Evolutionary conservation across 2,329 filamentous ascomycete genomes (phyloP), one percentile per base, ranked within the genome.

Genomic region (Chaetomium globosum): DNA sequence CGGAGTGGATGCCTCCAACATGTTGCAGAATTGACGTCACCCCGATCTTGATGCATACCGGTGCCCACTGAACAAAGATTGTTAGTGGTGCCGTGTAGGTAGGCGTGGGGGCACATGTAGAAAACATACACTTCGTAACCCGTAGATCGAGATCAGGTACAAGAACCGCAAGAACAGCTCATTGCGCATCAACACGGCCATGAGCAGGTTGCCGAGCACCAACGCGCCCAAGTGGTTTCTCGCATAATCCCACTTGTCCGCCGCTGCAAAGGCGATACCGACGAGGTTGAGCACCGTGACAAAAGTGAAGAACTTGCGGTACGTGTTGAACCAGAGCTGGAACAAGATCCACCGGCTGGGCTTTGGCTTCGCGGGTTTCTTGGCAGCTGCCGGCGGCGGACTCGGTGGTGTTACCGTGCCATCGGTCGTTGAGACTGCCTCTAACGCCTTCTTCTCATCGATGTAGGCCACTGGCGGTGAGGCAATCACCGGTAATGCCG

Each of bases 1-100:
- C 77, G 0, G 77, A 78, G 68, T 79, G 77, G 39, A 79, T 78
- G 21, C 77, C 77, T 33, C 77, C 77, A n/a, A 79, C 77, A 49
- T 79, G 77, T 67, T 79, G 77, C 52, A 79, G 65, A 59, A 76
- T 69, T 4, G 77, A 79, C 10, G 75, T 77, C 2, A 73, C 76
- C 9, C 69, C 75, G 4, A 77, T 54, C 68, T 78, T 79, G 68
- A 79, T 53, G 16, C 70, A 64, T 7, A 76, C 0, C 1, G 77
- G 77, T 7, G 77, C 77, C 77, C 77, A 79, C 77, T 78, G 60
- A 54, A 1, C 3, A 10, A 30, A 10, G 16, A 9, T 60, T 21
- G 60, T 71, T 53, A 71, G 59, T 31, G 2, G 13, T 58, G 54
- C 2, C n/a, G 21, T 63, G 5, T 51, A 4, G 8, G 21, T 26